Evolutionary conservation across 2,329 filamentous ascomycete species (phyloP), one percentile per base, ranked within the genome.

Genomic region (Albifimbria verrucaria): DNA sequence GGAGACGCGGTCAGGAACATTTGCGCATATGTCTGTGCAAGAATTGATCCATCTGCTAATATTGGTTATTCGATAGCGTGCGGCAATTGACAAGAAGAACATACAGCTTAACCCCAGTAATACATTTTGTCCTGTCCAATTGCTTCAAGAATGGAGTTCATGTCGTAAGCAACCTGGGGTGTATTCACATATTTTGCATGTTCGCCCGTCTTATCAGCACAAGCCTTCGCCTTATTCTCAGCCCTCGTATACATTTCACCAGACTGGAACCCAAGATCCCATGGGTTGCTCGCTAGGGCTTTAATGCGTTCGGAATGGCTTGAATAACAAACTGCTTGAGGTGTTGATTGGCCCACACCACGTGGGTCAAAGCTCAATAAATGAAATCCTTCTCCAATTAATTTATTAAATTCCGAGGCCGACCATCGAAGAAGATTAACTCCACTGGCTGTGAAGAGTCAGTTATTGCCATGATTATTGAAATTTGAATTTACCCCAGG

Each of bases 121-220:
- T 64, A 55, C 60, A 72, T 63, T 1, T 63, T 57, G 44, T 68
- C 48, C 23, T 66, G 57, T 3, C 67, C 69, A 39, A 69, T 46
- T 20, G 65, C 75, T 48, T 78, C 72, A 1, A 79, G 62, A 24
- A 79, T 78, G 12, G 64, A 72, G 56, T 78, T 77, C 75, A 80
- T 79, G 54, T 80, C 77, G 26, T 77, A 74, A 10, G 75, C 77
- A 1, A 75, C 76, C 59, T 79, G 76, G 0, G 76, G 76, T 0
- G 77, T 79, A 52, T 79, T 78, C 53, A 78, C 63, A 54, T 78
- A 77, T 7, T 56, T 57, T 3, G 70, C 73, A 54, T 77, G 62
- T 47, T 76, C 73, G 1, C 74, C 75, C 68, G 73, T 74, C 2
- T 64, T 75, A 11, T 79, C 75, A 4, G 59, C 55, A 47, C 77